phyloP scores from a whole-genome alignment of 306 rosid genomes.

The Geum urbanum region DNA sequence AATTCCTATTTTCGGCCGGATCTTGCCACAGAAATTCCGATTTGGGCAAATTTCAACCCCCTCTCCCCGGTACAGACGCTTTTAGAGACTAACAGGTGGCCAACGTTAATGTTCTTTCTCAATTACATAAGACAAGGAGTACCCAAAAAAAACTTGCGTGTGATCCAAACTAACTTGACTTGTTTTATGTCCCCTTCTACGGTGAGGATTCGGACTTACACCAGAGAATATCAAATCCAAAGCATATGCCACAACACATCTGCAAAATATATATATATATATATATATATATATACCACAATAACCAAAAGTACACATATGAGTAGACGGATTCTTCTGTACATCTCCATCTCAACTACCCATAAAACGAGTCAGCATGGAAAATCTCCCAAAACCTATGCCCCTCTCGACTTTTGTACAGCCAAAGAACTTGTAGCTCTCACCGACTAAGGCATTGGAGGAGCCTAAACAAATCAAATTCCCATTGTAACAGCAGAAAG shows the following conservation, averaged over 20 bases:
- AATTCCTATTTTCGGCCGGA: too few relatives aligned
- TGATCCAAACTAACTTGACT: constrained; percentile 83
- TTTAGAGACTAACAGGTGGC: not conserved
- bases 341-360: not conserved
- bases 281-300: too few relatives aligned
- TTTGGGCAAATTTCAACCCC: too few relatives aligned
- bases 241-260: constrained; percentile 89
- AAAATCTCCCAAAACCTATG: not conserved
- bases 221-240: constrained; percentile 78
- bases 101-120: not conserved
- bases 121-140: not conserved
- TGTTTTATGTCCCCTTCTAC: constrained; percentile 53
- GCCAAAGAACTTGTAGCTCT: not conserved
- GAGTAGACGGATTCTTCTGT: not conserved
- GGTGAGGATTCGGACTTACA: constrained; percentile 77
- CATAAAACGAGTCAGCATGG: not conserved
- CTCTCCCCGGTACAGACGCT: too few relatives aligned
- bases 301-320: not conserved
- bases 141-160: constrained; percentile 55
- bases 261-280: too few relatives aligned
- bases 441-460: not conserved
- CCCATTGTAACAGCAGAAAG: not conserved
- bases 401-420: not conserved
- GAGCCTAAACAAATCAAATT: not conserved
- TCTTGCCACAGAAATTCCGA: too few relatives aligned